Evolutionary conservation across 2,329 filamentous ascomycete genomes (phyloP), one percentile per base, ranked within the genome.

Genomic region (Fusarium hainanense): DNA sequence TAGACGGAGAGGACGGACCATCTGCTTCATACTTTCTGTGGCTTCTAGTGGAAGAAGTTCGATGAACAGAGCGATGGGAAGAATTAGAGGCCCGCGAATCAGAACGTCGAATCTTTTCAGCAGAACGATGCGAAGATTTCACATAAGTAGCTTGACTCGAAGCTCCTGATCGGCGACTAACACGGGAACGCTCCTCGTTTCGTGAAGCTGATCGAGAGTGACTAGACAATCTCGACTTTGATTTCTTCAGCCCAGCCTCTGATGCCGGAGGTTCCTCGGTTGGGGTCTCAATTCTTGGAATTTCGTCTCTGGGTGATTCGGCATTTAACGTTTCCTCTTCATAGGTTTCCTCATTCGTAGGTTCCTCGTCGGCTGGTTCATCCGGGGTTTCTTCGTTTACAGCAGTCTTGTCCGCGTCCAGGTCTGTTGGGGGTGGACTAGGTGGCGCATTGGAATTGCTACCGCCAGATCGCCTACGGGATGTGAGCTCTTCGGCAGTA

Each of bases 381-480:
- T 81, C 75, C 55, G 83, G 34, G 68, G 78, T 74, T 62, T 79
- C 61, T 12, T 71, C 61, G 61, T 77, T 42, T 76, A 72, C 27
- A 68, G 76, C 54, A 70, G 76, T 66, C 65, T 77, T 82, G 37
- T 83, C 81, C 50, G 80, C 83, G 4, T 87, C 87, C 20, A 89
- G 68, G 61, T 90, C 88, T 6, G 89, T 91, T 69, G 90, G 88
- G 3, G 88, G 89, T 3, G 89, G 89, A 56, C 86, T 90, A 4
- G 87, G 88, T n/a, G 88, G 85, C 68, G 88, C 81, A 46, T 80
- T 75, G 51, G 77, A 83, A 73, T 80, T 85, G 77, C 78, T 79
- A 77, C 78, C 79, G 14, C 51, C 63, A 18, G 60, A 58, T 8
- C 54, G 52, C 28, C 56, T 51, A n/a, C 48, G 41, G n/a, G 58